Evolutionary conservation across 1,284 basidiomycete species (phyloP), one percentile per base, ranked within the genome.

Genomic region (Sanghuangporus baumii): DNA sequence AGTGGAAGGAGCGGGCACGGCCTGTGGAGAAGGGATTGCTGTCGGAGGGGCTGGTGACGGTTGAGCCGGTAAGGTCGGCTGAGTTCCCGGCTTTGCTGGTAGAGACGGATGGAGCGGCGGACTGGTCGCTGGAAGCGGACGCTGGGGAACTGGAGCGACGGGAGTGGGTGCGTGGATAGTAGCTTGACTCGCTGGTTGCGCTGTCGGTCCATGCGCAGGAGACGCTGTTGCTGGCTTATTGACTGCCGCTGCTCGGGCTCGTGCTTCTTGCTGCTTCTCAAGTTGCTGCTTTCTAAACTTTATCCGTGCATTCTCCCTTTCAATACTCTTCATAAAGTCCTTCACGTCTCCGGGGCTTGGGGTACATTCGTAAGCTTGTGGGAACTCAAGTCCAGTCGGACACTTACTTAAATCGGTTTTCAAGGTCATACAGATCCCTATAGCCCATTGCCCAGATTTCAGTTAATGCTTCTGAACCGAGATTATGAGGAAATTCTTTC

Each of bases 371-470:
- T 67, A 37, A 62, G 18, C 48, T 55, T 59, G 16, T 16, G 16
- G 5, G 55, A 38, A 31, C 36, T 36, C 46, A 14, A n/a, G n/a
- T 9, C 57, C 56, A 12, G 11, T 23, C 46, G 37, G 36, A 56
- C 43, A 74, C 81, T 73, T 69, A 88, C 89, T 81, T 81, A 79
- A 87, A 86, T 8, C 83, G 82, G 62, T 75, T 81, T 71, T 88
- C 78, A 26, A 92, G 71, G 70, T 91, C 86, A 11, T 68, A 64
- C 61, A 88, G 68, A 58, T 83, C 84, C 65, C 83, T 74, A 68
- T 88, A 91, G 6, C 90, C 90, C 83, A 87, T 84, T 61, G 84
- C 81, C 90, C 90, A 92, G 37, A 91, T 87, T 67, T 91, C 89
- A 2, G 87, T 88, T 69, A 92, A 73, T 0, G 87, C 75, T 59